Base-by-base conservation (phyloP, 371 early-diverging fungal genomes). In the Apophysomyces variabilis region DNA sequence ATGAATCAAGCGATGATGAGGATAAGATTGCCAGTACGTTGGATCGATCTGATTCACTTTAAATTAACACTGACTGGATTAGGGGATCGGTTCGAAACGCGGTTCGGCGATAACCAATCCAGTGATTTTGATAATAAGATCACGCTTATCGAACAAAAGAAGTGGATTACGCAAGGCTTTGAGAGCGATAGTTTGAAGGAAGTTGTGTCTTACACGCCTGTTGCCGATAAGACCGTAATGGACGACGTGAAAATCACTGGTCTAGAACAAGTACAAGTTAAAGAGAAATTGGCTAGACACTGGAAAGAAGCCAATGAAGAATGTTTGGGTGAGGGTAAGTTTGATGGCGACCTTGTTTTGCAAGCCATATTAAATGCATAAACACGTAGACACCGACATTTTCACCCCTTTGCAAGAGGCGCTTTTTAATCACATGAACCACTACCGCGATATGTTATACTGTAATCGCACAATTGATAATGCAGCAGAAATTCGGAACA, bases 391-490 rank as follows among this genome's bases (percentile, higher is more conserved):
- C 38, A 62, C 73, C 14, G 62, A 65, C 41, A 16, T 66, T 8
- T 84, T 89, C 21, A 81, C 88, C 0, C 83, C 84, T 13, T 59
- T 89, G 44, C 92, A 92, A 72, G 75, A 68, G 3, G 65, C 78
- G 3, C 68, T 97, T 5, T 86, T 95, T 56, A 75, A 77, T 16
- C 80, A 87, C 63, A 68, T 96, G 58, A 88, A 85, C 60, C 77
- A 85, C 44, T 96, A 96, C 68, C 76, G 77, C 32, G 97, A 97
- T 73, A 72, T 96, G 4, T 75, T 92, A 12, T 94, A 79, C 65
- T 80, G 92, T 39, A 87, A 88, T 61, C 82, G 92, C 41, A 78
- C 77, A 1, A 73, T 85, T 58, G 70, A 83, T 11, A 90, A 88
- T 61, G 84, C 89, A 6, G 77, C 80, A 45, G 90, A 90, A 65